Conservation (phyloP, 768 basidiomycete genomes). For the Fistulinella prunicolor region DNA sequence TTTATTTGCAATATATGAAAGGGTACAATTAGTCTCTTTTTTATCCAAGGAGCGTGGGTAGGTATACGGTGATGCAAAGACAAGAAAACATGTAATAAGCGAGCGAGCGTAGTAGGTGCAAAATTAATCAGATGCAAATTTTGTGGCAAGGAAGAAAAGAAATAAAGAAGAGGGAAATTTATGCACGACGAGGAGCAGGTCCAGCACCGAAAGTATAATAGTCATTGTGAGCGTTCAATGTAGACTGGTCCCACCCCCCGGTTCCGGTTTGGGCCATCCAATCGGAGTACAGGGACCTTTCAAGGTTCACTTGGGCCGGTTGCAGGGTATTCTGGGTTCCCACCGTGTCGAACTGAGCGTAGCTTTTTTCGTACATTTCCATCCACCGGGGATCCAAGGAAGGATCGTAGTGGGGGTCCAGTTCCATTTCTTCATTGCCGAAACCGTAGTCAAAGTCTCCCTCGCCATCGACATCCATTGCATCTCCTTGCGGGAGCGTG, state of each 20-base stretch:
- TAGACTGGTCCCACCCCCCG: conserved; percentile 14
- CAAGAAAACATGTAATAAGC: too few relatives aligned
- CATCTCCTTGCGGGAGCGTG: not conserved
- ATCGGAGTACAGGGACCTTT: conserved; percentile 22
- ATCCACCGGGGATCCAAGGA: conserved; percentile 12
- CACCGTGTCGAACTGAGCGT: not conserved
- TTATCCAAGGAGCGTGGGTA: too few relatives aligned
- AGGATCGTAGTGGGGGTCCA: conserved; percentile 6
- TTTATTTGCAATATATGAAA: too few relatives aligned
- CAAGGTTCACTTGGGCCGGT: not conserved
- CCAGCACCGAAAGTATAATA: not conserved
- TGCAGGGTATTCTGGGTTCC: not conserved
- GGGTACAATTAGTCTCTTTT: too few relatives aligned
- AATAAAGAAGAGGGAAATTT: not conserved
- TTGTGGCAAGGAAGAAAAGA: too few relatives aligned
- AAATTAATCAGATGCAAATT: too few relatives aligned
- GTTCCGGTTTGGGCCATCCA: conserved; percentile 19
- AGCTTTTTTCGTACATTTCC: conserved; percentile 10
- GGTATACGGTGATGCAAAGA: too few relatives aligned
- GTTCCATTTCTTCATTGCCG: conserved; percentile 3
- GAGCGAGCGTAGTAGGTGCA: too few relatives aligned
- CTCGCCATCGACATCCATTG: not conserved
- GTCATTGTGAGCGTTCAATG: not conserved
- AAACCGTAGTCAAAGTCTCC: not conserved
- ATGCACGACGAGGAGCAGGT: not conserved